Conservation (phyloP, 2,329 filamentous ascomycete genomes). For the Sporothrix variecibatus region DNA sequence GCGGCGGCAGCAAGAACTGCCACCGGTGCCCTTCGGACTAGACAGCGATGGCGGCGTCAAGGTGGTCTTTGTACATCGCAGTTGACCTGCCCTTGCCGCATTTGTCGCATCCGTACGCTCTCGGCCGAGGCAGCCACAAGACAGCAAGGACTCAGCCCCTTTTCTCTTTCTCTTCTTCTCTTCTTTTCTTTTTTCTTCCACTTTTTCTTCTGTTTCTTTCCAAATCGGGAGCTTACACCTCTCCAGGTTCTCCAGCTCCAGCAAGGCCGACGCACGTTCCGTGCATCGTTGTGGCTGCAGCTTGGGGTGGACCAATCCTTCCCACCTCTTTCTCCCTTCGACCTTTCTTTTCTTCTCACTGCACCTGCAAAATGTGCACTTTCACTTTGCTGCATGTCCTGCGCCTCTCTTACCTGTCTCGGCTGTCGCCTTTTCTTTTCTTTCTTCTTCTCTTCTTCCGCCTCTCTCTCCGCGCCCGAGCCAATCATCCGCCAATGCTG, state of each 20-base stretch:
- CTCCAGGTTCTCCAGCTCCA: neutral
- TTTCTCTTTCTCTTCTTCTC: neutral
- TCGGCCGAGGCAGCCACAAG: neutral
- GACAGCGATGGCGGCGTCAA: neutral
- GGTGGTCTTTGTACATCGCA: too few relatives aligned
- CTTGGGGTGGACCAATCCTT: slow-evolving; percentile 7
- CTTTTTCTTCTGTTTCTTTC: neutral
- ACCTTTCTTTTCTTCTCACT: neutral
- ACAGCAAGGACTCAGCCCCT: neutral
- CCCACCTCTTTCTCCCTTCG: neutral
- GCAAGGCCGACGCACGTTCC: neutral
- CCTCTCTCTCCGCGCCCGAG: neutral
- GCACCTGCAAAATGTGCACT: neutral
- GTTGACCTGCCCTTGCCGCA: slow-evolving; percentile 1
- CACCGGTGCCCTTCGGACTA: slow-evolving; percentile 43
- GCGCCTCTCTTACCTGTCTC: neutral
- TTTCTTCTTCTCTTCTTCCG: neutral
- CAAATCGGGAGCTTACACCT: slow-evolving; percentile 2
- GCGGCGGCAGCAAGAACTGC: slow-evolving; percentile 46
- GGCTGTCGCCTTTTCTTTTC: neutral
- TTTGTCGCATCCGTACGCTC: neutral
- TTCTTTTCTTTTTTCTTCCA: neutral
- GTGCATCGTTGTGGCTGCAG: neutral
- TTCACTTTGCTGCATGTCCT: neutral
- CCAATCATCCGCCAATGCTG: neutral